Evolutionary conservation across 2,329 filamentous ascomycete genomes (phyloP).

Genomic region (Botrytis sinoallii): DNA sequence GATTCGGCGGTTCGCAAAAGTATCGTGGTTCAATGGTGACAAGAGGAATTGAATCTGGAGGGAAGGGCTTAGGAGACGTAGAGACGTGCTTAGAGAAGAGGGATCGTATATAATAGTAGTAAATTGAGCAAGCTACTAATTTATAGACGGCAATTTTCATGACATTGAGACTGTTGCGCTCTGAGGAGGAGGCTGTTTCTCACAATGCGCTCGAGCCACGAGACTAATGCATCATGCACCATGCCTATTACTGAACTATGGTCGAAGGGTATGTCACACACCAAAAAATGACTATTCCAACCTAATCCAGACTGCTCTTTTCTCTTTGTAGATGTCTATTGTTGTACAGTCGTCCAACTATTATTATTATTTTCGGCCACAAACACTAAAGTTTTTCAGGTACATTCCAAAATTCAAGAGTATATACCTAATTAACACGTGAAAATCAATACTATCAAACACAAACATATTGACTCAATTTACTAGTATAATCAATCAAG

Average conservation of each 20-base stretch:
- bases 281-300: neutral
- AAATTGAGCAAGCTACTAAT: rapidly evolving
- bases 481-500: neutral
- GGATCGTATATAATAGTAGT: neutral
- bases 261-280: neutral
- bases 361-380: too few relatives aligned
- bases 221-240: neutral
- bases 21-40: neutral
- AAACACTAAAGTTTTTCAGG: too few relatives aligned
- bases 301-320: neutral
- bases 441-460: neutral
- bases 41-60: neutral
- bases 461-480: rapidly evolving
- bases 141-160: neutral
- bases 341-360: too few relatives aligned
- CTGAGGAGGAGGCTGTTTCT: neutral
- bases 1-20: neutral
- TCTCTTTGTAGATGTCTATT: neutral
- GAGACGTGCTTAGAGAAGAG: neutral
- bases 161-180: neutral
- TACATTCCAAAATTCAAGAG: neutral
- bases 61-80: rapidly evolving
- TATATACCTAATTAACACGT: neutral
- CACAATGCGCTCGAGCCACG: neutral
- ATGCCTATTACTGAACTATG: neutral